Base-by-base conservation (phyloP, 768 basidiomycete genomes). In the Grammothele lineata region DNA sequence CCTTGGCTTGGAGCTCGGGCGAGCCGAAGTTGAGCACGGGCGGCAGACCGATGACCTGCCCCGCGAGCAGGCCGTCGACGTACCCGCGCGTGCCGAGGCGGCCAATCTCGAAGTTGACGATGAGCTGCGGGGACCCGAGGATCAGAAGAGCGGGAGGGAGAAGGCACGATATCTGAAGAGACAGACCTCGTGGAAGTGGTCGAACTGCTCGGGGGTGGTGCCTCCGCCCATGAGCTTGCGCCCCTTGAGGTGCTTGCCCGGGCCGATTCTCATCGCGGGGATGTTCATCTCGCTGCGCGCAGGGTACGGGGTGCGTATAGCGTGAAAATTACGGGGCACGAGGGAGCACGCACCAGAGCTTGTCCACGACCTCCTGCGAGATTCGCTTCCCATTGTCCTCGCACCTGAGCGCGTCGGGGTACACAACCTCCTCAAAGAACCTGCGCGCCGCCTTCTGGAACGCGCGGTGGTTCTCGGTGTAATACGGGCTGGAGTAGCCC, bases 351-450 rank as follows among this genome's bases (percentile, higher is more conserved):
- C 65, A 90, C 85, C 83, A 80, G 69, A 95, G 78, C 61, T 86
- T 85, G 56, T 93, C 83, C 3, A 95, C 77, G 22, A 97, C 85
- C 30, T 79, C 82, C 58, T 92, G 88, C 9, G 85, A 83, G 37
- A 94, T 85, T 49, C 79, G 73, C 71, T 94, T 91, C 10, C 95
- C 93, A 50, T 74, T 87, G 57, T 89, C 89, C 63, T 98, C 95
- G 57, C 87, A 86, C 56, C 70, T 70, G 24, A 74, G 66, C 0
- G 92, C 87, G 58, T 95, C 92, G 4, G 85, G 78, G 26, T 73
- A 65, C 19, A 96, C 77, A 37, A 88, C 77, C 50, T 83, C 81
- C 65, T 80, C 78, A 56, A 89, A 80, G 63, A 93, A 89, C 61
- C 75, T 74, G 40, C 95, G 78, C 48, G 88, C 76, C 0, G 76